Base-by-base conservation (phyloP, 1,139 yeast species). In the Kodamaea plutei region DNA sequence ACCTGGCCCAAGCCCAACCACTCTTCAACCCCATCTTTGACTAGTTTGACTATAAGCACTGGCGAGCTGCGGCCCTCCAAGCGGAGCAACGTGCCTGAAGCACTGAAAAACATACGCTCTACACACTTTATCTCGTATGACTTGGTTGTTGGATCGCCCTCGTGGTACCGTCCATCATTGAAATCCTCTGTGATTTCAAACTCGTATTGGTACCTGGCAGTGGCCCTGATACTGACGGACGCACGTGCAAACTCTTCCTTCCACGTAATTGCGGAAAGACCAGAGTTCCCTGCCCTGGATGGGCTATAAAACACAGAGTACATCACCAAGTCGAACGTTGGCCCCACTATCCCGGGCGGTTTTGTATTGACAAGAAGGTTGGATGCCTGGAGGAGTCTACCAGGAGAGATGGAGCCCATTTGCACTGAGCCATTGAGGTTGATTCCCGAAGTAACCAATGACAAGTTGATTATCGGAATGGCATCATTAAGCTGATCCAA, bases 91-190 rank as follows among this genome's bases (percentile, higher is more conserved):
- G 70, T 69, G 0, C 93, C 93, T 2, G 89, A 79, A 2, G 84
- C 84, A 37, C 82, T 76, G 56, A 82, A 84, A 43, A 81, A 84
- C 35, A 82, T 54, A 37, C 79, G 64, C 5, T 69, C 59, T 3
- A 84, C 61, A 2, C 60, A 50, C 7, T 60, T 49, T 3, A 80
- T 54, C 27, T 72, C 66, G 19, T 72, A 50, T 3, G 47, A 39
- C 14, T 58, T 50, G 1, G 44, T 41, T 10, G 56, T 57, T 0
- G 73, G 67, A 6, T 70, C 75, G 8, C 63, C 72, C 8, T 79
- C 83, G 46, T 84, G 95, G 47, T 81, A 84, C 35, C 94, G 58
- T 0, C 76, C 87, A 54, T 84, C 95, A 46, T 82, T 68, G 36
- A 80, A 76, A 45, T 73, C 73, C 46, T 84, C 93, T 2, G 51